Evolutionary conservation across 345 rosid species (phyloP).

Genomic region (Gossypioides kirkii): DNA sequence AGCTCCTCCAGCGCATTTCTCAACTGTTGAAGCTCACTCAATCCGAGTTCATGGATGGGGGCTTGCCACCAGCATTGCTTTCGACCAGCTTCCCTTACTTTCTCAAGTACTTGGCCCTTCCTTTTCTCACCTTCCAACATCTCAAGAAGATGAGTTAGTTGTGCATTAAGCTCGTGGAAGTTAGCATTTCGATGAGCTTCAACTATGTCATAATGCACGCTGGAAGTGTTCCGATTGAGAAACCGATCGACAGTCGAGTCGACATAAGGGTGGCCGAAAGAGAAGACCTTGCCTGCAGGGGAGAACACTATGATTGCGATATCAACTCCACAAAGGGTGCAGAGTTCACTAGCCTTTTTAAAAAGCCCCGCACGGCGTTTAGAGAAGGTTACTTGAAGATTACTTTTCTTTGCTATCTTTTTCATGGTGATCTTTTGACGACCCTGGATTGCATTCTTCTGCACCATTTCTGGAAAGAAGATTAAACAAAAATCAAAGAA

Average conservation of each 20-base stretch:
- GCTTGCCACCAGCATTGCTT: slow-evolving; percentile 48
- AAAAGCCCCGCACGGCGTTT: slow-evolving; percentile 47
- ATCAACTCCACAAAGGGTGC: slow-evolving; percentile 43
- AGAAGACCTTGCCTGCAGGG: slow-evolving; percentile 43
- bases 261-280: slow-evolving; percentile 57
- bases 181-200: slow-evolving; percentile 38
- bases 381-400: slow-evolving; percentile 53
- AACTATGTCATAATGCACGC: not conserved
- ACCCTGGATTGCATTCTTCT: slow-evolving; percentile 21
- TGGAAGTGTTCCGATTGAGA: slow-evolving; percentile 15
- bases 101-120: slow-evolving; percentile 32
- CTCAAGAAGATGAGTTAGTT: slow-evolving; percentile 27
- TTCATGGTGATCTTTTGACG: slow-evolving; percentile 26
- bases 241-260: slow-evolving; percentile 30
- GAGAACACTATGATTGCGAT: slow-evolving; percentile 43
- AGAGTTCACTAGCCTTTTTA: slow-evolving; percentile 55
- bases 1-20: slow-evolving; percentile 33
- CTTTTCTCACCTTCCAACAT: slow-evolving; percentile 46
- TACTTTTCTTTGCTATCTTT: slow-evolving; percentile 29
- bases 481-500: not conserved
- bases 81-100: slow-evolving; percentile 19
- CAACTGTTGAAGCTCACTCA: slow-evolving; percentile 32
- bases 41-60: slow-evolving; percentile 27
- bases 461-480: not conserved
- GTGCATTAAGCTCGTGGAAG: slow-evolving; percentile 36